Evolutionary conservation across 768 basidiomycete genomes (phyloP).

Genomic region (Suillus ampliporus): DNA sequence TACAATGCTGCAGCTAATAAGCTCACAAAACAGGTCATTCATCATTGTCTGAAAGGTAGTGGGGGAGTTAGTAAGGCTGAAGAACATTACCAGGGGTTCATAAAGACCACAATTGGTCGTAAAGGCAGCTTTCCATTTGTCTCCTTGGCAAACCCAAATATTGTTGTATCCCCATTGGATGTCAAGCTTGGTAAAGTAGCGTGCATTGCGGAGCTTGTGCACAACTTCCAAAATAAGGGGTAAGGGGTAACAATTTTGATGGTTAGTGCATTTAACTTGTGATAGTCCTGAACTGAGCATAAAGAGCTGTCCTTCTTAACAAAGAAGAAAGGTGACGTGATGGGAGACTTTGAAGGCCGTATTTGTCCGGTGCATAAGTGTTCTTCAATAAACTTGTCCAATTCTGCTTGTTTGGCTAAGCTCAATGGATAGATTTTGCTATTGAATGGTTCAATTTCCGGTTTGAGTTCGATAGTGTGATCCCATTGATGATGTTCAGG

Average conservation of each 20-base stretch:
- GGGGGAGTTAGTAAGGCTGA: conserved; percentile 38
- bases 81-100: conserved; percentile 32
- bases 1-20: conserved; percentile 24
- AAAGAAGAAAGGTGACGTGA: conserved; percentile 32
- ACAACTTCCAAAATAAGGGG: conserved; percentile 29
- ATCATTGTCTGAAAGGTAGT: conserved; percentile 44
- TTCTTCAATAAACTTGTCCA: conserved; percentile 30
- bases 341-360: conserved; percentile 24
- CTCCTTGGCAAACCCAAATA: conserved; percentile 28
- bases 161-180: conserved; percentile 41
- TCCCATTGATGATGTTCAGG: too few species aligned
- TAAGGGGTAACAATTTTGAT: conserved; percentile 33
- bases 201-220: conserved; percentile 21
- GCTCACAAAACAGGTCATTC: conserved; percentile 36
- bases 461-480: too few species aligned
- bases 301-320: conserved; percentile 42
- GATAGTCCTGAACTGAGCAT: conserved; percentile 39
- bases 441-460: too few species aligned
- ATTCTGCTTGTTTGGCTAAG: neutral
- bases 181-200: conserved; percentile 36
- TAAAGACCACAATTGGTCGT: conserved; percentile 29
- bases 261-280: conserved; percentile 28
- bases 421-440: neutral
- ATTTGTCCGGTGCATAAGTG: conserved; percentile 21
- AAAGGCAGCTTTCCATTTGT: conserved; percentile 43